Evolutionary conservation across 73 alveolate species (phyloP), one percentile per base, ranked within the genome.

Genomic region (Breviolum minutum): DNA sequence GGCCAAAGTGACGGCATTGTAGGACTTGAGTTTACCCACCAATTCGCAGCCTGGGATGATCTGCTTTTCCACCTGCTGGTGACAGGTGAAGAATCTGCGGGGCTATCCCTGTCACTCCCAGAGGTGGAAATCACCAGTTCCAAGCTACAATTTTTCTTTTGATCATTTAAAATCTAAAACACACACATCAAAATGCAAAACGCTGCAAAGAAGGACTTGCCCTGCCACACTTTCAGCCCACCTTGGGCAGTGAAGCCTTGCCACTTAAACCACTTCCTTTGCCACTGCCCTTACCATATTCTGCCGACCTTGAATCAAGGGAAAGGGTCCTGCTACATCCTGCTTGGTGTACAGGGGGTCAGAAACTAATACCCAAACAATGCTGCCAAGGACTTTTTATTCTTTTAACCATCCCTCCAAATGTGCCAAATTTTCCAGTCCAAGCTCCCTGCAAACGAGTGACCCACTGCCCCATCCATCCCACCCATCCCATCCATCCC

Each of bases 11-110:
- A 22, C 98, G 27, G 98, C 98, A 84, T 92, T 92, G 98, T 92
- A 92, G 91, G 98, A 92, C 91, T 92, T 92, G 80, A 92, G 24
- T 3, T 66, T 80, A 29, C 98, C 98, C 9, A 92, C 98, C 98
- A 92, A 68, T 60, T 92, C 91, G 61, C 98, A 92, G 69, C 98
- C 98, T 4, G 98, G 98, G 61, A 92, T 92, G 68, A 92, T 81
- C 82, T 92, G 98, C 69, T 92, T 92, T 90, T 92, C 98, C 26
- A 92, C 98, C 98, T 92, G 79, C 63, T 6, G 20, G 54, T 40
- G 54, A 40, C 54, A 2, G 54, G 54, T 40, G 54, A 40, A 40
- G 54, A 40, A 40, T 40, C 54, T 40, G 54, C 54, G 0, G 54
- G 54, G 54, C n/a, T n/a, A 40, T 40, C 54, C 54, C 54, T 40